Evolutionary conservation across 2,329 filamentous ascomycete species (phyloP).

Genomic region (Penicillium sp.): DNA sequence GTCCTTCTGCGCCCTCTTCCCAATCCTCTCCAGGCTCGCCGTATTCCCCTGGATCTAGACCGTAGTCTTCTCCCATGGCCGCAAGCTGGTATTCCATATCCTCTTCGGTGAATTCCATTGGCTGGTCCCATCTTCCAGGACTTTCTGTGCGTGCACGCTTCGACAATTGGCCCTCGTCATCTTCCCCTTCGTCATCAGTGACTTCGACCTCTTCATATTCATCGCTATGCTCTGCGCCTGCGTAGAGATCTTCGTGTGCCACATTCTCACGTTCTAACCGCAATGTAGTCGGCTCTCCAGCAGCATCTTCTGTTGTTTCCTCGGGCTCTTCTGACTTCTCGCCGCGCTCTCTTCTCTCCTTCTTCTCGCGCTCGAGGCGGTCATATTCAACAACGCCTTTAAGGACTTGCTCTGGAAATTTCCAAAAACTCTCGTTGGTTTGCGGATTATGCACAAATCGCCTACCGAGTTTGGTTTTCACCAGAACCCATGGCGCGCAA

Average conservation of each 20-base stretch:
- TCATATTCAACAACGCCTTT: constrained; percentile 73
- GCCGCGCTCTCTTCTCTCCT: constrained; percentile 58
- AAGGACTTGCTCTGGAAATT: constrained; percentile 86
- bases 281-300: constrained; percentile 23
- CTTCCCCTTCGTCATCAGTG: constrained; percentile 60
- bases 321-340: constrained; percentile 34
- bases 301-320: constrained; percentile 29
- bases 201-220: constrained; percentile 82
- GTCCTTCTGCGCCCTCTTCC: constrained; percentile 74
- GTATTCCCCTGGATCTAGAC: constrained; percentile 76
- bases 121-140: constrained; percentile 53
- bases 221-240: constrained; percentile 62
- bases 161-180: constrained; percentile 59
- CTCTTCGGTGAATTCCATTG: constrained; percentile 86
- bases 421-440: constrained; percentile 93
- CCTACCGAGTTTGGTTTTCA: constrained; percentile 88
- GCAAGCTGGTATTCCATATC: constrained; percentile 93
- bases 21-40: constrained; percentile 66
- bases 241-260: constrained; percentile 33
- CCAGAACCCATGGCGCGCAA: constrained; percentile 84
- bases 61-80: constrained; percentile 86
- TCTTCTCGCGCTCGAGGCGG: constrained; percentile 72
- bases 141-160: constrained; percentile 62
- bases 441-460: constrained; percentile 88
- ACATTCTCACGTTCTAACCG: constrained; percentile 1